These are phyloP conservation scores for Pezizomycotina sp. DNA, from an alignment of 2,329 filamentous ascomycete species.

Conservation along the genomic window DNA sequence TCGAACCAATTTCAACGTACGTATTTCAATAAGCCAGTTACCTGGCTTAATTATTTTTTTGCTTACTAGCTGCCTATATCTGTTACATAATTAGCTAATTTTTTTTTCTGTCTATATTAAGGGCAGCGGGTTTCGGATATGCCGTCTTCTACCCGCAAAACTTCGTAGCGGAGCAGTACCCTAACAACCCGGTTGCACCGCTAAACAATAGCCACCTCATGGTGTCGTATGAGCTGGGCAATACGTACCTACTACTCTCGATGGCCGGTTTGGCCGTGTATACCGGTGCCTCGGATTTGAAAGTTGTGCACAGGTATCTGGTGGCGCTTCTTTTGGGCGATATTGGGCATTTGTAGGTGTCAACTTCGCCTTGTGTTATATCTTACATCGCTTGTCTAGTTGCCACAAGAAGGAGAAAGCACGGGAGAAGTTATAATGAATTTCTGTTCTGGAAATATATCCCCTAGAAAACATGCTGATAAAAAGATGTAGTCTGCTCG, in stretches of 20 bases:
- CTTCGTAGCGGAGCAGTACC: slow-evolving; percentile 19
- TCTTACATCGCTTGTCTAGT: too few relatives aligned
- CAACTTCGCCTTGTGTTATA: background rate
- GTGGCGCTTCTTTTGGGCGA: slow-evolving; percentile 20
- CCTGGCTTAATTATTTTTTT: background rate
- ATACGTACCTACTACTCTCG: slow-evolving; percentile 19
- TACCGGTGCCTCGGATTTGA: slow-evolving; percentile 18
- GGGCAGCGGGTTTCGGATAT: slow-evolving; percentile 18
- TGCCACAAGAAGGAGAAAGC: too few relatives aligned
- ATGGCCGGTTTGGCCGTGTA: slow-evolving; percentile 20
- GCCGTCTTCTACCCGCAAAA: slow-evolving; percentile 12
- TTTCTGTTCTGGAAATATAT: background rate
- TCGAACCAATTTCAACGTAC: slow-evolving; percentile 22
- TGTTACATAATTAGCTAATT: background rate
- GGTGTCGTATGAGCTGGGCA: slow-evolving; percentile 18
- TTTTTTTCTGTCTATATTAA: background rate
- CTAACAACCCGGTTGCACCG: slow-evolving; percentile 4
- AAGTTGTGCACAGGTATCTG: slow-evolving; percentile 18
- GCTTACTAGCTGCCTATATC: too few relatives aligned
- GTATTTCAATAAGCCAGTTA: background rate
- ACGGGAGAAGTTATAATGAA: background rate
- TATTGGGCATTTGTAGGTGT: slow-evolving; percentile 21
- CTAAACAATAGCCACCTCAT: slow-evolving; percentile 10
- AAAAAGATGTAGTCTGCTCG: slow-evolving; percentile 2
- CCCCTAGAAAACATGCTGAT: background rate